Evolutionary conservation across 352 stramenopile species (phyloP).

Genomic region (Nothophytophthora sp.): DNA sequence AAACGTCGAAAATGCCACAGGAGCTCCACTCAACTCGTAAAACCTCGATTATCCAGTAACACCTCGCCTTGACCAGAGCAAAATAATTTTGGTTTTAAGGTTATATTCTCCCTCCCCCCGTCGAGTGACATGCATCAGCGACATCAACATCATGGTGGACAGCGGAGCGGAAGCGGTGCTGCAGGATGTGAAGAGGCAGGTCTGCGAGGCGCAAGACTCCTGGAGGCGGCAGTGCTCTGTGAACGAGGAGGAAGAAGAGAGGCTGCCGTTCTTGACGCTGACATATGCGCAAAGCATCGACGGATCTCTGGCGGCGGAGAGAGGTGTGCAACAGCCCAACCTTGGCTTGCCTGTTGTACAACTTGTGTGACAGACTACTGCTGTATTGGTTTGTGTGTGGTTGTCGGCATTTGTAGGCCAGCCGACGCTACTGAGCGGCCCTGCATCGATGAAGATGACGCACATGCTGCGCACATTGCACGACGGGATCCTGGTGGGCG

Average conservation of each 20-base stretch:
- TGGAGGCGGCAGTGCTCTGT: constrained; percentile 13
- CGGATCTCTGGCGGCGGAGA: constrained; percentile 68
- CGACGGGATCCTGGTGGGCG: constrained; percentile 86
- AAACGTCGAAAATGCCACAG: constrained; percentile 11
- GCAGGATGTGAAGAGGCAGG: constrained; percentile 20
- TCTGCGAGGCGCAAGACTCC: constrained; percentile 26
- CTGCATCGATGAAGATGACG: constrained; percentile 85
- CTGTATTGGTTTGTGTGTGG: not conserved
- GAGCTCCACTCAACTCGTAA: too few relatives aligned
- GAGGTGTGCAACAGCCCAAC: constrained; percentile 32
- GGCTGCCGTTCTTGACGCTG: constrained; percentile 70
- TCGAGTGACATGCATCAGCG: too few relatives aligned
- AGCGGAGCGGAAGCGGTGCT: constrained; percentile 31
- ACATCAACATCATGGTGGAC: too few relatives aligned
- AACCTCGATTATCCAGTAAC: too few relatives aligned
- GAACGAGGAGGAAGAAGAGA: not conserved
- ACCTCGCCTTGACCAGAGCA: too few relatives aligned
- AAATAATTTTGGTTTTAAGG: too few relatives aligned
- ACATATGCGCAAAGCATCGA: constrained; percentile 92
- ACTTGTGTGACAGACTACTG: too few relatives aligned
- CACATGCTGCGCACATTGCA: constrained; percentile 86
- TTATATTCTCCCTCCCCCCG: too few relatives aligned
- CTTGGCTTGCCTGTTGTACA: too few relatives aligned
- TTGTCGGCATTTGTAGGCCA: constrained; percentile 31
- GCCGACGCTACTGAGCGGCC: constrained; percentile 70